These are phyloP conservation scores for Entelexis paramagnoliae DNA, from an alignment of 1,139 yeast genomes.

Conservation along the genomic window DNA sequence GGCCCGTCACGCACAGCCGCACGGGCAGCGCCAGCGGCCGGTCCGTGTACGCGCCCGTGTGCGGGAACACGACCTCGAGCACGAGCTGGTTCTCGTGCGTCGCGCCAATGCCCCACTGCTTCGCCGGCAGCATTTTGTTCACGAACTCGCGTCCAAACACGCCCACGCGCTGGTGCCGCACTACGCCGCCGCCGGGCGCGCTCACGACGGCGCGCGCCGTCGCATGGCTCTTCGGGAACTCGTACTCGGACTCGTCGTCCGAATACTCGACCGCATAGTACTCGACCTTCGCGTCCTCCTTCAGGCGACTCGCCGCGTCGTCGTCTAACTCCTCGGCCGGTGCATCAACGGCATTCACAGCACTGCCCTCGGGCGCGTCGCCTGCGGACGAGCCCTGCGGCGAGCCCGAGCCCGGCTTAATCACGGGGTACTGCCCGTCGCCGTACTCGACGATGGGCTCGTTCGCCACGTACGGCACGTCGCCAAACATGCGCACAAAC, in stretches of 20 bases:
- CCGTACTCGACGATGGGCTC: conserved; percentile 8
- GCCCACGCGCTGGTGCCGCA: conserved; percentile 3
- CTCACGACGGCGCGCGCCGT: neutral
- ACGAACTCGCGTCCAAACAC: neutral
- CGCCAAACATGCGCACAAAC: conserved; percentile 5
- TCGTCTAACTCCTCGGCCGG: neutral
- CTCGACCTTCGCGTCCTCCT: neutral
- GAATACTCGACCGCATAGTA: neutral
- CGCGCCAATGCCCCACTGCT: conserved; percentile 1
- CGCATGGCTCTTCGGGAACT: neutral
- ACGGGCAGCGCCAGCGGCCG: conserved; percentile 8
- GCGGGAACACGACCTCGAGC: conserved; percentile 11
- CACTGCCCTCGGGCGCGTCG: too few relatives aligned
- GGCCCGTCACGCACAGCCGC: conserved; percentile 1
- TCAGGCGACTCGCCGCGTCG: neutral
- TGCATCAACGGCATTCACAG: too few relatives aligned
- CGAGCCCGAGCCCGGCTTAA: neutral
- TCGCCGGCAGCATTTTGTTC: conserved; percentile 1
- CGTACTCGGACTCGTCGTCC: conserved; percentile 1
- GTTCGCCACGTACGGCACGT: conserved; percentile 5
- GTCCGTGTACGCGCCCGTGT: conserved; percentile 13
- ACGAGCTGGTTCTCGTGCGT: conserved; percentile 2
- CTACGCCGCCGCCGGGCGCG: neutral
- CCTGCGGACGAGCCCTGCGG: too few relatives aligned
- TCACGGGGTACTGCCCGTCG: neutral